These are phyloP conservation scores for Cylindrotheca closterium DNA, from an alignment of 108 stramenopile genomes.

Conservation along the genomic window DNA sequence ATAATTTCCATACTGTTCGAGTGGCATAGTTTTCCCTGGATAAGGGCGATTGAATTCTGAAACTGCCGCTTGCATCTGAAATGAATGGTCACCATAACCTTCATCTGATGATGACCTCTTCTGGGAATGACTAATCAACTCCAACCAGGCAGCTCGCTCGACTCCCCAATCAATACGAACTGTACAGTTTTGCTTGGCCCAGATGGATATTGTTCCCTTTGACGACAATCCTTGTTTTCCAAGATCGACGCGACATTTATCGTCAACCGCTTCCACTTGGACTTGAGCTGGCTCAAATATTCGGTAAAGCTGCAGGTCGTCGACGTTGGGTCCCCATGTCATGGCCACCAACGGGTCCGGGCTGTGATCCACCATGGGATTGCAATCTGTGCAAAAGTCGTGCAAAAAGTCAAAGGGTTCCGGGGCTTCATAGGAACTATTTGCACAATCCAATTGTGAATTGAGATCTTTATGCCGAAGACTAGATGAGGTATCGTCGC, in stretches of 20 bases:
- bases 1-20: conserved; percentile 19
- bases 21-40: conserved; percentile 30
- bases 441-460: no score
- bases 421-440: conserved; percentile 36
- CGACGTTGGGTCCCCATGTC: conserved; percentile 27
- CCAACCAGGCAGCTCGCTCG: conserved; percentile 48
- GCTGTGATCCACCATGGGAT: conserved; percentile 8
- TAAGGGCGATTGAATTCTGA: conserved; percentile 42
- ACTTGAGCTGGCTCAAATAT: conserved; percentile 3
- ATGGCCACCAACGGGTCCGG: conserved; percentile 40
- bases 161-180: conserved; percentile 42
- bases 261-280: not conserved
- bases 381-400: conserved; percentile 12
- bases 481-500: no score
- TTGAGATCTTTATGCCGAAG: no score
- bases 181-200: conserved; percentile 10
- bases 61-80: conserved; percentile 11
- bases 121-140: conserved; percentile 10
- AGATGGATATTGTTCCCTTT: not conserved
- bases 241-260: not conserved
- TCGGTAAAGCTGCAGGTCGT: conserved; percentile 35
- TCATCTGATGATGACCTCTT: no score
- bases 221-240: not conserved
- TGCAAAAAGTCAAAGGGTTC: conserved; percentile 31
- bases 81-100: not conserved